Base-by-base conservation (phyloP, 192 early-diverging fungal species). In the Spinellus fusiger region DNA sequence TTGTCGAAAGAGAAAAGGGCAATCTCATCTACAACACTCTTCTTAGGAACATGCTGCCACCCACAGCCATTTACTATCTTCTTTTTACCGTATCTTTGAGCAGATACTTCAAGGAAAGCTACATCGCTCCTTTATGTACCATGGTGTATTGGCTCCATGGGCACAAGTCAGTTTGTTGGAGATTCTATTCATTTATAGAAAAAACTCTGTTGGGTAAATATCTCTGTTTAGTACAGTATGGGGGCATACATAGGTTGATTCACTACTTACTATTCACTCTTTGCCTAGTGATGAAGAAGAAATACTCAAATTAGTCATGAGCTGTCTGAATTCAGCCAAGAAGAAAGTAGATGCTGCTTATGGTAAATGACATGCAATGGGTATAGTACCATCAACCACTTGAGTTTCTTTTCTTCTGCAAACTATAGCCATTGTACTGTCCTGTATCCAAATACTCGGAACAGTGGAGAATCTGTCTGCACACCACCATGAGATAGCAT, bases 141-240 rank as follows among this genome's bases (percentile, higher is more conserved):
- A 82, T 54, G 74, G 74, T n/a, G 73, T 69, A 9, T 55, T 74
- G 16, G 78, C 80, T 1, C 80, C 80, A 1, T 82, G 80, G 80
- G 76, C 80, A 31, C 80, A 82, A 51, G 67, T 82, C 28, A 55
- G 71, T n/a, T 74, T 74, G 49, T 53, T 82, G 7, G 56, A 73
- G 46, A 76, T 80, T 28, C 62, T 76, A 56, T 69, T 37, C 10
- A 56, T 44, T 20, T 59, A 52, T 20, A 57, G 51, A 6, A 31
- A 49, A 5, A 15, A 9, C 1, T 50, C 31, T n/a, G 54, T 62
- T 27, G 66, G 66, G 66, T 68, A 68, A 62, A 25, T n/a, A n/a
- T n/a, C n/a, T n/a, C n/a, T 60, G 10, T 18, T n/a, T n/a, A n/a
- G n/a, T n/a, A n/a, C n/a, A n/a, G n/a, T n/a, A n/a, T n/a, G n/a